Evolutionary conservation across 768 basidiomycete genomes (phyloP).

Genomic region (Lentinula boryana): DNA sequence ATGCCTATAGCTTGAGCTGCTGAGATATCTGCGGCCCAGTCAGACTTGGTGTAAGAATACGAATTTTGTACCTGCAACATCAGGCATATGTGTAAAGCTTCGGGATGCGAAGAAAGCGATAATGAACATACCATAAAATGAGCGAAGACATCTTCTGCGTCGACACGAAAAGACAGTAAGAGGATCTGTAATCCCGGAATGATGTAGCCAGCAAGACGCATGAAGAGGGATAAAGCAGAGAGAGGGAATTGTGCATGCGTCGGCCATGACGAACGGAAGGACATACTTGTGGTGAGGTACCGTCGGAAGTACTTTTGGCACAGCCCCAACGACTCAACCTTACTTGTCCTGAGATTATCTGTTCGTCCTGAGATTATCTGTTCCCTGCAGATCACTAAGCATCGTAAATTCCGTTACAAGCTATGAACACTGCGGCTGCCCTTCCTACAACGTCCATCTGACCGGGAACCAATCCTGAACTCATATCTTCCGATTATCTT

Average conservation of each 20-base stretch:
- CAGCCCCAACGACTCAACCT: too few relatives aligned
- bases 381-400: too few relatives aligned
- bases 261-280: neutral
- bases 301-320: neutral
- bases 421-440: too few relatives aligned
- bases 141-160: neutral
- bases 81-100: neutral
- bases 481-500: neutral
- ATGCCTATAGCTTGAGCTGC: constrained; percentile 18
- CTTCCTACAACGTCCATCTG: too few relatives aligned
- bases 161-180: neutral
- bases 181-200: neutral
- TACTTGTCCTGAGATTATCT: too few relatives aligned
- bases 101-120: neutral
- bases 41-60: constrained; percentile 11
- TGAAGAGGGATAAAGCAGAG: neutral
- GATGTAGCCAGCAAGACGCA: neutral
- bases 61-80: constrained; percentile 16
- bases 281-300: neutral
- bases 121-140: neutral
- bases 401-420: too few relatives aligned
- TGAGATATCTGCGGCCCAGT: constrained; percentile 18
- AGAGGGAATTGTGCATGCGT: neutral
- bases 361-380: too few relatives aligned
- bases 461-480: too few relatives aligned